Percentiles rank a stretch among this genome's conserved stretches.
Conservation (phyloP, 2,329 filamentous ascomycete species). For the Gyromitra esculenta region DNA sequence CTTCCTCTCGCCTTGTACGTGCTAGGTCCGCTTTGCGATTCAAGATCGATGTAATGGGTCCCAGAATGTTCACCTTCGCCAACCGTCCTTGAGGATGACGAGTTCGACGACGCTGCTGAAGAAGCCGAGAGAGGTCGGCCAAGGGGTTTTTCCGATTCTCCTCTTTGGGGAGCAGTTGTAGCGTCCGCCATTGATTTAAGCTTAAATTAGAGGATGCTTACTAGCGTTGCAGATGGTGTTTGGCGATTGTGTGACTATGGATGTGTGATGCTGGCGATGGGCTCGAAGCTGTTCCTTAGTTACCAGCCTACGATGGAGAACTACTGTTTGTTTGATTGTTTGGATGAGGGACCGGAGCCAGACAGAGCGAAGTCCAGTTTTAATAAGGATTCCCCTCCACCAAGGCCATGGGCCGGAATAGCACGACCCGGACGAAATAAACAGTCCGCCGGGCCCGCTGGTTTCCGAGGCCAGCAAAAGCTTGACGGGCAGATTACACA, state of each 20-base stretch:
- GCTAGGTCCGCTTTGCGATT: constrained; percentile 35
- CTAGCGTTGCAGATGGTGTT: background rate
- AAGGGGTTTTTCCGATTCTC: constrained; percentile 25
- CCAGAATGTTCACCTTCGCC: constrained; percentile 23
- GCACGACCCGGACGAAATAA: constrained; percentile 21
- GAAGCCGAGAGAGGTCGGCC: constrained; percentile 30
- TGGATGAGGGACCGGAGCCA: background rate
- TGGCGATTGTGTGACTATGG: background rate
- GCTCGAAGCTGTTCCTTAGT: background rate
- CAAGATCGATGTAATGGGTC: constrained; percentile 40
- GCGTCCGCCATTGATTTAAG: constrained; percentile 38
- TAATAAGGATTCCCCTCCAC: constrained; percentile 36
- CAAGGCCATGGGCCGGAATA: constrained; percentile 15
- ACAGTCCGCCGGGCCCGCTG: constrained; percentile 7
- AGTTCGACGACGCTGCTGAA: constrained; percentile 18
- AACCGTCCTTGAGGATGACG: constrained; percentile 31
- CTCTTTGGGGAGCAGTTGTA: constrained; percentile 28
- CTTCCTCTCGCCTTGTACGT: constrained; percentile 36
- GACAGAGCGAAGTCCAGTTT: constrained; percentile 23
- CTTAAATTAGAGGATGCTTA: constrained; percentile 2
- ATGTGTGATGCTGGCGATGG: background rate
- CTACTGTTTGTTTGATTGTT: constrained; percentile 3
- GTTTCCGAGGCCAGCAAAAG: constrained; percentile 5
- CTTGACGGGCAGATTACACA: constrained; percentile 12
- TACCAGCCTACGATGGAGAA: background rate